Evolutionary conservation across 495 filamentous ascomycete species (phyloP).

Genomic region (Venustampulla echinocandica): DNA sequence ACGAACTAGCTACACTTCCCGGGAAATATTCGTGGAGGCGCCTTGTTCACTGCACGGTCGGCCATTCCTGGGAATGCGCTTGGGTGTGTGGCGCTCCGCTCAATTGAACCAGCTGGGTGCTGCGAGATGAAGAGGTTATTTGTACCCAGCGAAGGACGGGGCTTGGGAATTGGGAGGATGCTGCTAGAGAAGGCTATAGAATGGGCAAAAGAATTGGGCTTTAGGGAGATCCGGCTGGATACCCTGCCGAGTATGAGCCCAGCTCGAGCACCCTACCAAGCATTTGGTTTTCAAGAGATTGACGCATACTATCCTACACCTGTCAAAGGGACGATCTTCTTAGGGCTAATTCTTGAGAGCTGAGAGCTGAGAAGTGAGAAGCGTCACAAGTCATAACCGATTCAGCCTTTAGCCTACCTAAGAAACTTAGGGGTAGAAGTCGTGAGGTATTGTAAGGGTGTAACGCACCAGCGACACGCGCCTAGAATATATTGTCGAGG

Average conservation of each 20-base stretch:
- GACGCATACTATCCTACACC: conserved; percentile 50
- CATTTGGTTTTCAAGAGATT: conserved; percentile 45
- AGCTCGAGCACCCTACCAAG: conserved; percentile 41
- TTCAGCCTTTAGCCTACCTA: too few relatives aligned
- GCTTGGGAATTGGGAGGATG: conserved; percentile 37
- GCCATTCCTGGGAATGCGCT: conserved; percentile 28
- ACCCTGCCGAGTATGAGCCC: conserved; percentile 47
- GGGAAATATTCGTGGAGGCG: conserved; percentile 49
- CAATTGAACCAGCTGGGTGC: too few relatives aligned
- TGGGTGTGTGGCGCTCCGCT: conserved; percentile 46
- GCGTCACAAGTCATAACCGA: too few relatives aligned
- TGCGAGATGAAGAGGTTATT: conserved; percentile 58
- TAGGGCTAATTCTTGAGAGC: neutral
- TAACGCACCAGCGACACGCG: too few relatives aligned
- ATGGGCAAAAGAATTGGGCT: conserved; percentile 38
- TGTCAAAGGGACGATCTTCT: conserved; percentile 36
- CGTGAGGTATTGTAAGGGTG: too few relatives aligned
- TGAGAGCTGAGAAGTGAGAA: neutral
- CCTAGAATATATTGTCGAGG: too few relatives aligned
- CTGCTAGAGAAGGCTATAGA: conserved; percentile 37
- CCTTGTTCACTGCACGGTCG: conserved; percentile 22
- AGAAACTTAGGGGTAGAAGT: too few relatives aligned
- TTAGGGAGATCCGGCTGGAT: conserved; percentile 49
- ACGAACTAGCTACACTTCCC: conserved; percentile 43
- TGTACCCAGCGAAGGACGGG: conserved; percentile 35